Conservation (phyloP, 2,329 filamentous ascomycete species). For the Exophiala mesophila region DNA sequence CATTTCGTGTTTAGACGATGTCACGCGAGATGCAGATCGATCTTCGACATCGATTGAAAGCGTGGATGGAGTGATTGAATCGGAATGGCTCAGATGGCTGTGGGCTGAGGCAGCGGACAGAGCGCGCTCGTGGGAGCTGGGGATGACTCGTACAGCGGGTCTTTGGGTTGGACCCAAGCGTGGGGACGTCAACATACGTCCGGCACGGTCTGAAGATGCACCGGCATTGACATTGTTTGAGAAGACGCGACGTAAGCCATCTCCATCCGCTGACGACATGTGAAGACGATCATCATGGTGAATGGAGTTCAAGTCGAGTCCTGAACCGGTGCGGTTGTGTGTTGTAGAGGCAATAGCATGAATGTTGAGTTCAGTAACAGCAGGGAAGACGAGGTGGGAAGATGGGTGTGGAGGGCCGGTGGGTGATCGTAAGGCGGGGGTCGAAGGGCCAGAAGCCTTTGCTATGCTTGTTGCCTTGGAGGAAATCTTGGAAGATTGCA, state of each 20-base stretch:
- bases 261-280: slow-evolving; percentile 16
- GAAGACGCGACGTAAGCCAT: slow-evolving; percentile 22
- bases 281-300: slow-evolving; percentile 18
- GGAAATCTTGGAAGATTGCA: slow-evolving; percentile 36
- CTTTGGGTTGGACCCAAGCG: slow-evolving; percentile 7
- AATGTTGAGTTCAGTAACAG: slow-evolving; percentile 43
- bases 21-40: slow-evolving; percentile 8
- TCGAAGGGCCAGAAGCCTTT: slow-evolving; percentile 37
- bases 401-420: slow-evolving; percentile 35
- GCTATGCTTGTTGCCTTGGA: slow-evolving; percentile 41
- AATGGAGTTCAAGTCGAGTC: slow-evolving; percentile 16
- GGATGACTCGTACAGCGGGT: slow-evolving; percentile 3
- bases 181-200: slow-evolving; percentile 17
- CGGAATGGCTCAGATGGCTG: slow-evolving; percentile 12
- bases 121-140: slow-evolving; percentile 18
- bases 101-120: slow-evolving; percentile 14
- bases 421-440: slow-evolving; percentile 36
- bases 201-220: slow-evolving; percentile 10
- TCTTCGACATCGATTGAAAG: slow-evolving; percentile 11
- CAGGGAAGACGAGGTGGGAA: slow-evolving; percentile 38
- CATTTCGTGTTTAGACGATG: slow-evolving; percentile 11
- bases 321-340: slow-evolving; percentile 25
- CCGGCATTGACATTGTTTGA: slow-evolving; percentile 31
- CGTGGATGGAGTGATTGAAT: slow-evolving; percentile 5
- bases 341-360: slow-evolving; percentile 28